Percentiles rank a stretch among this genome's conserved stretches.
phyloP scores from a whole-genome alignment of 768 basidiomycete genomes.

The Termitomyces sp. region DNA sequence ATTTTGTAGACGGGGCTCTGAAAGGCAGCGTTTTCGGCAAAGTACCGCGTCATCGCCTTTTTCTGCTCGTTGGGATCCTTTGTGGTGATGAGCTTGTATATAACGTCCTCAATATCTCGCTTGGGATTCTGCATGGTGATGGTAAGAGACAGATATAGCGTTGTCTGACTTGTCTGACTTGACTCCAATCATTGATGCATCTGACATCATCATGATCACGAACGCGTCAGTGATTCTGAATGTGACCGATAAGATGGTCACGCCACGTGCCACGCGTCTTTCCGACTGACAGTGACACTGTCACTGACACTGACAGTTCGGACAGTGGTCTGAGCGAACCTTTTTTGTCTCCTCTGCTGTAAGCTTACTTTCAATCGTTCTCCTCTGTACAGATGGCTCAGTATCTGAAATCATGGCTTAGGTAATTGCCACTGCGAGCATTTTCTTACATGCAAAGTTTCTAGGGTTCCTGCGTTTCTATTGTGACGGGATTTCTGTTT shows the following conservation, averaged over 20 bases:
- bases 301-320: no score
- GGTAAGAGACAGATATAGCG: conserved; percentile 2
- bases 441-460: not conserved
- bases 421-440: not conserved
- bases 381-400: not conserved
- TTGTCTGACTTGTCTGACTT: not conserved
- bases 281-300: no score
- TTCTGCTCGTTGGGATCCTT: conserved; percentile 50
- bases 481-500: not conserved
- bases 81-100: conserved; percentile 45
- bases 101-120: conserved; percentile 45
- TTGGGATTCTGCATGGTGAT: conserved; percentile 55
- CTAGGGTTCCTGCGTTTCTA: not conserved
- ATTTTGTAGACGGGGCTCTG: conserved; percentile 59
- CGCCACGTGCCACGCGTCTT: conserved; percentile 6
- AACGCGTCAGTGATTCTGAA: not conserved
- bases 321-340: no score
- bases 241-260: conserved; percentile 2
- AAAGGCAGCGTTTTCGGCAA: conserved; percentile 54
- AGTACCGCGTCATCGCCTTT: conserved; percentile 46
- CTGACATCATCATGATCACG: not conserved
- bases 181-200: no score
- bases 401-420: not conserved
- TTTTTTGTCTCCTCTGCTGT: no score
- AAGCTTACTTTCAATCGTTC: not conserved